Evolutionary conservation across 805 yeast genomes (phyloP), one percentile per base, ranked within the genome.

Genomic region (Ogataea paraovalis): DNA sequence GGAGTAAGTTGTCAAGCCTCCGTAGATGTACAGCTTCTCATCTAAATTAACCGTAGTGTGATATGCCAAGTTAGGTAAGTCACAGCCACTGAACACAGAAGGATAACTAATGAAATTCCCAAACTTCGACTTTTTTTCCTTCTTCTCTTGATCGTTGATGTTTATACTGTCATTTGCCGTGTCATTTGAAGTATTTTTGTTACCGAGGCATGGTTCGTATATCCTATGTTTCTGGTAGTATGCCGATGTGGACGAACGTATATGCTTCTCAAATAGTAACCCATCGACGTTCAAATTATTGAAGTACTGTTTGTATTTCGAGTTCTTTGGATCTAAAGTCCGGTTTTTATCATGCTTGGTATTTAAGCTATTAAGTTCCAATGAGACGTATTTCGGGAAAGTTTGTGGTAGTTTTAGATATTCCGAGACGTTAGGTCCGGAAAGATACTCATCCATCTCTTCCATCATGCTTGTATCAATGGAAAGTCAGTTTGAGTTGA

Each of bases 51-150:
- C 67, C 0, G 75, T 49, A 4, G 75, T 60, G 50, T 79, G 80
- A 52, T 74, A 73, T 0, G 68, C 57, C 18, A 77, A 53, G 0
- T 75, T 62, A 3, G 80, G 78, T 1, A 74, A 44, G n/a, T 69
- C 67, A 5, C 52, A 57, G 27, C 63, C 68, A 2, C 78, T 70
- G 43, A 76, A 62, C 0, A 72, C 25, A 4, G 66, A 55, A 1
- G 78, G 73, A 3, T 53, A 46, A 39, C 61, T 60, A n/a, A 63
- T 36, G 39, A 64, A 54, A 39, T 53, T 54, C 39, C 51, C 51
- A 42, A 51, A 52, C 16, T 45, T 46, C 7, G 56, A 34, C 9
- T 10, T 7, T 8, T 6, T 21, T 18, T 33, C 13, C 30, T 33
- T 22, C 9, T 34, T 4, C 20, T 3, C 6, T 13, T 18, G 7